Percentiles rank a stretch among this genome's conserved stretches.
Conservation (phyloP, 306 rosid genomes). For the Cucumis melo region DNA sequence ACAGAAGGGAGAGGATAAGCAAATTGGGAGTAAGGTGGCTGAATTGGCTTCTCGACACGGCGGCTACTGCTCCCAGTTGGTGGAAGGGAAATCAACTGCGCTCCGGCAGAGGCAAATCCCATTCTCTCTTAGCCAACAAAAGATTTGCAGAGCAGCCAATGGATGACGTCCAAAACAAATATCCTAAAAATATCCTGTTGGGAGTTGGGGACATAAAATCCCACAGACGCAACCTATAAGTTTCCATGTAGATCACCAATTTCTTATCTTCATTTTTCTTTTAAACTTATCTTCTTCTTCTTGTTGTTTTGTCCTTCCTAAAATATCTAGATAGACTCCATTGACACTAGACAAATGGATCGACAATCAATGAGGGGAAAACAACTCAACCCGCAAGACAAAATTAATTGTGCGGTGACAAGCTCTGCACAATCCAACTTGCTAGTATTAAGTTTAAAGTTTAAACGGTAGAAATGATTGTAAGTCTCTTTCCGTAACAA, state of each 20-base stretch:
- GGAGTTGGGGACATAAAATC: not conserved
- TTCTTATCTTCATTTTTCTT: not conserved
- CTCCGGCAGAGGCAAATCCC: constrained; percentile 11
- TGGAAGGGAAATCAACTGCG: not conserved
- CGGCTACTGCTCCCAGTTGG: not conserved
- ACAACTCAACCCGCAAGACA: no score
- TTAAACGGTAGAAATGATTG: no score
- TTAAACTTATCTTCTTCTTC: not conserved
- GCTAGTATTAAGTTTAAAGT: no score
- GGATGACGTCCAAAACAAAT: not conserved
- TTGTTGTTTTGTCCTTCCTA: not conserved
- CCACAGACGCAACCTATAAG: not conserved
- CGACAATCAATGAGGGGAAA: no score
- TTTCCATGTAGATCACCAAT: not conserved
- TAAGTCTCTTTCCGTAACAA: no score
- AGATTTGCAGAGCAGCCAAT: not conserved
- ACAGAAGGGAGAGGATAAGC: constrained; percentile 13
- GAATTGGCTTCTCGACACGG: not conserved
- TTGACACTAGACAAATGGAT: no score
- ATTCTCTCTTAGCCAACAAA: not conserved
- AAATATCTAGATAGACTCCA: not conserved
- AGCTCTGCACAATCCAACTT: no score
- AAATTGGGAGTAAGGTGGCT: not conserved
- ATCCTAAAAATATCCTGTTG: not conserved
- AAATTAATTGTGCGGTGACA: no score